phyloP scores from a whole-genome alignment of 2,329 filamentous ascomycete species.

The Drechslerella dactyloides region DNA sequence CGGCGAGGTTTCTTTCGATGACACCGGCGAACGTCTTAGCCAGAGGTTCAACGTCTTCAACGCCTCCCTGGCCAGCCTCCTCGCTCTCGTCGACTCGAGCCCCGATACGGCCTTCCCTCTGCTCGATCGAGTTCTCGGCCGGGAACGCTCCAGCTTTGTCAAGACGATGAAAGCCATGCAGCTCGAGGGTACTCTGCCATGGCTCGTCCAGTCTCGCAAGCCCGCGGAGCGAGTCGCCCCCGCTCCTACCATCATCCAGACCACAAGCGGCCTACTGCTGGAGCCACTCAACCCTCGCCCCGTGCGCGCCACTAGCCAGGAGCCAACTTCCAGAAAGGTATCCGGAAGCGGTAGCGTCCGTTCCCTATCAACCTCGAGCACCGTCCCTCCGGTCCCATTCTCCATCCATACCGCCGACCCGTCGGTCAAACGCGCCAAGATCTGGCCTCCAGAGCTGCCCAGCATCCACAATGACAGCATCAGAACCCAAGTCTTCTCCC shows the following conservation, averaged over 20 bases:
- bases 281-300: slow-evolving; percentile 26
- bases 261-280: slow-evolving; percentile 29
- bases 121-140: slow-evolving; percentile 49
- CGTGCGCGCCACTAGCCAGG: slow-evolving; percentile 5
- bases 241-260: slow-evolving; percentile 23
- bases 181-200: slow-evolving; percentile 56
- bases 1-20: slow-evolving; percentile 36
- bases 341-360: slow-evolving; percentile 34
- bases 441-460: slow-evolving; percentile 54
- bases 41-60: slow-evolving; percentile 52
- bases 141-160: slow-evolving; percentile 52
- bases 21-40: slow-evolving; percentile 28
- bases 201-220: slow-evolving; percentile 36
- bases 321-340: slow-evolving; percentile 23
- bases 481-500: slow-evolving; percentile 54
- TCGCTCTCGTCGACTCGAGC: slow-evolving; percentile 32
- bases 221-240: slow-evolving; percentile 10
- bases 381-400: slow-evolving; percentile 42
- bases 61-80: slow-evolving; percentile 51
- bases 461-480: slow-evolving; percentile 51
- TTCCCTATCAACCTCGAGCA: slow-evolving; percentile 31
- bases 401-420: slow-evolving; percentile 31
- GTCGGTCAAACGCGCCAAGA: slow-evolving; percentile 43
- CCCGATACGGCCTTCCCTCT: slow-evolving; percentile 23
- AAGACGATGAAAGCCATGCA: slow-evolving; percentile 64